Evolutionary conservation across 2,329 filamentous ascomycete species (phyloP), one percentile per base, ranked within the genome.

Genomic region (Penicillium sp.): DNA sequence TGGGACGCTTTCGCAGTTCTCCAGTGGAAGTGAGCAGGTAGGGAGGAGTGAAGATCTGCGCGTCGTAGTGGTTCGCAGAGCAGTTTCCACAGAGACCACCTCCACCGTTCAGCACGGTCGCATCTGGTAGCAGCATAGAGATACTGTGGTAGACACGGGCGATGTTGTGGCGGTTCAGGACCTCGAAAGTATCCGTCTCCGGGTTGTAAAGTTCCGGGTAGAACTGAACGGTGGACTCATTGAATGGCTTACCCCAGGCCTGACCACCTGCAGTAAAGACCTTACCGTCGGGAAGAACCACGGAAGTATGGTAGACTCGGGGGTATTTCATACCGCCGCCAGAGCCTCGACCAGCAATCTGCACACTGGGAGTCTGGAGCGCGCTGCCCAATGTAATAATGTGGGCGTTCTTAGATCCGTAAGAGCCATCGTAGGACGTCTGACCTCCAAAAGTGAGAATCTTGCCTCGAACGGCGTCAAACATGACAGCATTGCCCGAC

Each of bases 401-500:
- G 61, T 82, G 77, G 0, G 80, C 79, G 54, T 76, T 75, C 6
- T 68, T 69, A 1, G 75, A 75, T 1, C 78, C 77, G 6, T 68
- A 56, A n/a, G 70, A 69, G 49, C 76, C 60, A 26, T 77, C 70
- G 61, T 85, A 85, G 33, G 72, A 70, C 0, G 74, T 67, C 1
- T 77, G 67, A n/a, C 82, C 82, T 9, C 83, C 82, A 18, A 76
- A 71, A 0, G 80, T 77, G 3, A 85, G 69, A 42, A 85, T 84
- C 67, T 83, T 82, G 37, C 82, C 82, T 1, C 61, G 65, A 0
- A 70, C 66, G 43, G 82, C 81, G 61, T 85, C 82, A 60, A 79
- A 85, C 81, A 85, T 84, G 59, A 81, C 77, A 7, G 78, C 77
- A 46, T 77, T 78, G 22, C 82, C 83, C 54, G 75, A 78, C 83